A percentile compares a stretch with the other conserved stretches of the same genome.
phyloP scores from a whole-genome alignment of 768 basidiomycete species.

The Tulasnella sp. region DNA sequence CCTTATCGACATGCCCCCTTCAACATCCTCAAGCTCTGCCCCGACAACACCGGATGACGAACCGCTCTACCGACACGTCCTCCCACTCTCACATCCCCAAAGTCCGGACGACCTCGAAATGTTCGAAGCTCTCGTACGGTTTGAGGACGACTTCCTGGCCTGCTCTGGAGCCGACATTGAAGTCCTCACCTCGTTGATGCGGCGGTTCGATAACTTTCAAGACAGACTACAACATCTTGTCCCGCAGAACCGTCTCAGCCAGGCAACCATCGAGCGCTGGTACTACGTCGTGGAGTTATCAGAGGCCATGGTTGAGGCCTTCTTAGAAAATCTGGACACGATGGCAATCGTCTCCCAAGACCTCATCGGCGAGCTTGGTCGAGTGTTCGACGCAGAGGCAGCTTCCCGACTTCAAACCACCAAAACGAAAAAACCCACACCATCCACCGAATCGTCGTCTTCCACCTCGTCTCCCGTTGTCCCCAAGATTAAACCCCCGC shows the following conservation, averaged over 20 bases:
- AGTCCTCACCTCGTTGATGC: neutral
- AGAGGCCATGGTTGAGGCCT: constrained; percentile 2
- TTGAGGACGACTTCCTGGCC: constrained; percentile 5
- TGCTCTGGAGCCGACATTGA: neutral
- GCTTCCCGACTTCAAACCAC: neutral
- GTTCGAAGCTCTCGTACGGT: constrained; percentile 1
- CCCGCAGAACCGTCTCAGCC: neutral
- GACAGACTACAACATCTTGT: neutral
- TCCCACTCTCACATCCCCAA: neutral
- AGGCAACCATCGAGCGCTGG: constrained; percentile 1
- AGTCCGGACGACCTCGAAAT: neutral
- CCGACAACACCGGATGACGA: neutral
- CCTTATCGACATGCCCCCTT: neutral
- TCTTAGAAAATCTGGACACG: neutral
- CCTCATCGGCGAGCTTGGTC: neutral
- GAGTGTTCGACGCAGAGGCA: neutral
- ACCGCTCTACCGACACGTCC: neutral
- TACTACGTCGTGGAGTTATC: neutral
- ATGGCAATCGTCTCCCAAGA: neutral
- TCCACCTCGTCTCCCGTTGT: neutral
- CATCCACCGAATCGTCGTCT: neutral
- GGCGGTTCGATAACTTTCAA: neutral
- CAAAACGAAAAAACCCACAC: neutral
- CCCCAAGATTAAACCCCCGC: neutral
- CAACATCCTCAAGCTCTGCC: neutral